Base-by-base conservation (phyloP, 129 eudicot genomes). In the Dittrichia graveolens region DNA sequence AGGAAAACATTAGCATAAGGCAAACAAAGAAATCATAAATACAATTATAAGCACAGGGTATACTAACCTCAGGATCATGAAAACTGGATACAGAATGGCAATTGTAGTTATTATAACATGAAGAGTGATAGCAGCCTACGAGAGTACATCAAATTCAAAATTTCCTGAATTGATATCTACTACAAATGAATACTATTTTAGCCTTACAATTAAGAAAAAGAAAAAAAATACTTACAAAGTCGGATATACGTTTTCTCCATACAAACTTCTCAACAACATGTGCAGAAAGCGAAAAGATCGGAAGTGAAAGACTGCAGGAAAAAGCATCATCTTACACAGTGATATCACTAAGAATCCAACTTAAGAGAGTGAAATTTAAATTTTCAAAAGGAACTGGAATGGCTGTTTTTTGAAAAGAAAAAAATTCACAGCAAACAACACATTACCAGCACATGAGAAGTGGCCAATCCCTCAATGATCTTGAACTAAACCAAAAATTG, bases 381-480 rank as follows among this genome's bases (percentile, higher is more conserved):
- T 24, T 24, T 24, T 24, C 31, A 24, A 24, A 24, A 24, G 31
- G 31, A 24, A 24, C 31, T 24, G 31, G 24, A 61, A 14, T 39
- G 52, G 31, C 31, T 24, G 31, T 24, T 24, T 7, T 14, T 10
- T 5, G 70, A 43, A 44, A 65, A 48, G 31, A 48, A 19, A 47
- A 44, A n/a, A n/a, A n/a, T n/a, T 65, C 55, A 57, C 18, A 31
- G 35, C 2, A 66, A n/a, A 19, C 24, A 50, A 56, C 47, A 14
- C 5, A 47, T 69, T 90, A 90, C 96, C 96, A 83, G 77, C 94
- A 90, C 94, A 90, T 87, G 10, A 90, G 80, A 60, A 87, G 93
- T 19, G 95, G 96, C 96, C 95, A 90, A 70, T 90, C 96, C 61
- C 95, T 74, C 54, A 90, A 67, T 34, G 91, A 82, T 71, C 78